A percentile compares a stretch with the other conserved stretches of the same genome.
phyloP scores from a whole-genome alignment of 306 rosid species.

The Boehmeria nivea region DNA sequence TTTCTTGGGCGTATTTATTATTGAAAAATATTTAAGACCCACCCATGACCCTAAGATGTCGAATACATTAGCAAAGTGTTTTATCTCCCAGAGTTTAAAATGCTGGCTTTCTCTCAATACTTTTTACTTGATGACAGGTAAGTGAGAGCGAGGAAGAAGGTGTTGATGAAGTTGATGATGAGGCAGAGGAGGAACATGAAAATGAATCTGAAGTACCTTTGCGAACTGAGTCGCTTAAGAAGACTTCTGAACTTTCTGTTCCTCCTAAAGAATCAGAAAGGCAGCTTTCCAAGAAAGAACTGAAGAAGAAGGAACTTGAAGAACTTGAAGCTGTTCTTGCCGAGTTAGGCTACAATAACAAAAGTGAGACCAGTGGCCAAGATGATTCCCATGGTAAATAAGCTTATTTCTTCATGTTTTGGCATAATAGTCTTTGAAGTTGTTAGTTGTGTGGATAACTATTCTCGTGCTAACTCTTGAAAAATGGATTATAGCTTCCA shows the following conservation, averaged over 20 bases:
- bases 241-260: slow-evolving; percentile 30
- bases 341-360: slow-evolving; percentile 47
- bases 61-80: not conserved
- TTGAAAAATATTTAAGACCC: not conserved
- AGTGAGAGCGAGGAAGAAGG: slow-evolving; percentile 63
- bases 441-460: no score
- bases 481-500: no score
- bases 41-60: not conserved
- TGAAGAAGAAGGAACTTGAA: slow-evolving; percentile 74
- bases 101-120: slow-evolving; percentile 8
- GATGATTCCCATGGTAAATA: slow-evolving; percentile 50
- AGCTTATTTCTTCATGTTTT: not conserved
- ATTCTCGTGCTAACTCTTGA: no score
- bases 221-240: slow-evolving; percentile 35
- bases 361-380: slow-evolving; percentile 35
- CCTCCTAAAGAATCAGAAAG: slow-evolving; percentile 64
- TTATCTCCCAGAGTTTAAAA: no score
- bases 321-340: slow-evolving; percentile 82
- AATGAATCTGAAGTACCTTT: slow-evolving; percentile 35
- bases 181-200: slow-evolving; percentile 51
- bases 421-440: no score
- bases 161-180: slow-evolving; percentile 51
- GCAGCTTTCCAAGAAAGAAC: slow-evolving; percentile 77
- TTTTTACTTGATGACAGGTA: slow-evolving; percentile 33
- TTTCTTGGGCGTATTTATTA: not conserved